Percentiles rank a stretch among this genome's conserved stretches.
These are phyloP conservation scores for Candolleomyces aberdarensis DNA, from an alignment of 768 basidiomycete genomes.

Conservation along the genomic window DNA sequence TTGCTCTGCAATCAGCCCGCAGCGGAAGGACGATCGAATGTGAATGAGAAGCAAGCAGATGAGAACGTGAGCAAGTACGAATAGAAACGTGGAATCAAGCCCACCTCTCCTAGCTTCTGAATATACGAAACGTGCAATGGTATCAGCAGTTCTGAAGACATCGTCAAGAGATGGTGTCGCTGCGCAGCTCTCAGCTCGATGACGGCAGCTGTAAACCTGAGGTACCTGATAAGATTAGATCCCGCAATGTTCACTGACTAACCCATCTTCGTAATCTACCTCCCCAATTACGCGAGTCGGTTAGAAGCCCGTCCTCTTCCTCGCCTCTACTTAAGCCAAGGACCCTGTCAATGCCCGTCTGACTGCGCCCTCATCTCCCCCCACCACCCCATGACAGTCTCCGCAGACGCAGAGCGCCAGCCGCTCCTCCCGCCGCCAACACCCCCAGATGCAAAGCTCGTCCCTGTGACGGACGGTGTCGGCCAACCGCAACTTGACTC, in stretches of 20 bases:
- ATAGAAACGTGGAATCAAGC: conserved; percentile 7
- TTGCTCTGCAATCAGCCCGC: conserved; percentile 48
- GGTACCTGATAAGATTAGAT: no score
- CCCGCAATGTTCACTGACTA: no score
- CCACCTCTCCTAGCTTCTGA: conserved; percentile 66
- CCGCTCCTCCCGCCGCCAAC: neutral
- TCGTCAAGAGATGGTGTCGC: neutral
- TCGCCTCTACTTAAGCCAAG: neutral
- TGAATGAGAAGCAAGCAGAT: neutral
- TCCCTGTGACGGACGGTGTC: neutral
- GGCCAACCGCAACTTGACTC: neutral
- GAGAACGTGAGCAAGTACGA: neutral
- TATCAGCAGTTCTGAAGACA: conserved; percentile 27
- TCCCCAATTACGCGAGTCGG: no score
- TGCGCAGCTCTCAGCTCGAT: no score
- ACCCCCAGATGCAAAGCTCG: neutral
- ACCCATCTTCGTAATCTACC: no score
- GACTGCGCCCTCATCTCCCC: neutral
- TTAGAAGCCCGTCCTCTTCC: no score
- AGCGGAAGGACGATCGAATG: no score
- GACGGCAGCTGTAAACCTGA: no score
- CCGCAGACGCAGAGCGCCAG: conserved; percentile 1
- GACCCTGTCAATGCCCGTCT: neutral
- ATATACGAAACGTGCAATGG: conserved; percentile 75
- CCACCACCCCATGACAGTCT: neutral